Percentiles rank a stretch among this genome's conserved stretches.
Evolutionary conservation across 2,329 filamentous ascomycete genomes (phyloP).

Genomic region (Madurella fahalii): DNA sequence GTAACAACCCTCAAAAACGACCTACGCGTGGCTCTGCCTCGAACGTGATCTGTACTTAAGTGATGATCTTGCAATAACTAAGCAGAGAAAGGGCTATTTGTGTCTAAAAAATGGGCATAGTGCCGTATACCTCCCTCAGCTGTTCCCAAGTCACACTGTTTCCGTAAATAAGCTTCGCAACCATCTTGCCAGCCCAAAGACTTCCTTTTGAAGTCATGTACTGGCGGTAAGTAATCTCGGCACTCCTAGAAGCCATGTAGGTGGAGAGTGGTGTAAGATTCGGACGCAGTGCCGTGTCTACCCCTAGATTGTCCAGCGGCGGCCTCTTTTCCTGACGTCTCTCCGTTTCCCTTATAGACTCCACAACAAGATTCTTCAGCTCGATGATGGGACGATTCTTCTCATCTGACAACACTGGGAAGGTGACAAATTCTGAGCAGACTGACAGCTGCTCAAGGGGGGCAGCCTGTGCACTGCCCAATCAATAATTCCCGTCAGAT

Average conservation of each 20-base stretch:
- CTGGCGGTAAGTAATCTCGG: conserved; percentile 22
- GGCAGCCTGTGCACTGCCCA: conserved; percentile 28
- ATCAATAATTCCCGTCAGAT: conserved; percentile 31
- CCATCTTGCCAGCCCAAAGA: conserved; percentile 19
- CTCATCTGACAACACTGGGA: conserved; percentile 29
- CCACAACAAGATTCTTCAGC: background rate
- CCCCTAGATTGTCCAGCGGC: background rate
- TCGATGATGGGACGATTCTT: conserved; percentile 19
- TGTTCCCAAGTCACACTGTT: conserved; percentile 25
- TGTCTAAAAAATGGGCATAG: no score
- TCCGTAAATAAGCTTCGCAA: conserved; percentile 24
- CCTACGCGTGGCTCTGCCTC: no score
- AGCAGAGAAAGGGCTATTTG: no score
- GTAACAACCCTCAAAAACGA: no score
- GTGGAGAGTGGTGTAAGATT: conserved; percentile 20
- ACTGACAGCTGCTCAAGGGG: conserved; percentile 29
- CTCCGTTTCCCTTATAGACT: background rate
- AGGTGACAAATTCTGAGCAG: conserved; percentile 32
- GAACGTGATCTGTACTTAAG: no score
- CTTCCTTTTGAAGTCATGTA: conserved; percentile 23
- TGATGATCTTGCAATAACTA: no score
- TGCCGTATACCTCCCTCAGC: conserved; percentile 23
- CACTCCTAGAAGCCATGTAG: conserved; percentile 23
- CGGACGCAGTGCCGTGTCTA: background rate
- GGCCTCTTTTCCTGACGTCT: background rate